phyloP scores from a whole-genome alignment of 345 rosid species.

The Capsella bursapastoris region DNA sequence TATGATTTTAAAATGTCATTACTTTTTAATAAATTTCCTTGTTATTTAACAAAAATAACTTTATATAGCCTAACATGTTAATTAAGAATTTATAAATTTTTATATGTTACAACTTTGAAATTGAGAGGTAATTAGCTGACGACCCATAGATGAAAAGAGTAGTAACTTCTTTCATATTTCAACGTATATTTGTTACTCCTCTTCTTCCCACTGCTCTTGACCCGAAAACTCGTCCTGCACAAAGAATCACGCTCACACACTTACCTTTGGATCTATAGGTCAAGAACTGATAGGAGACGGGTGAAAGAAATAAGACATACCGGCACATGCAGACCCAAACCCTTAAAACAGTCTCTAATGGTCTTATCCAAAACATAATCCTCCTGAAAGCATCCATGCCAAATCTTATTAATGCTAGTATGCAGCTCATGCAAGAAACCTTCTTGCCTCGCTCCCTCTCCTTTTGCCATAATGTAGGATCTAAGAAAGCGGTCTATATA shows the following conservation, averaged over 20 bases:
- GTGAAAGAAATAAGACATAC: background rate
- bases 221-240: background rate
- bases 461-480: conserved; percentile 1
- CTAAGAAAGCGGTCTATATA: background rate
- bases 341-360: conserved; percentile 6
- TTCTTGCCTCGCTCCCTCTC: background rate
- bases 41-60: too few species aligned
- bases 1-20: too few species aligned
- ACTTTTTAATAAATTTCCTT: too few species aligned
- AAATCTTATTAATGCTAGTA: background rate
- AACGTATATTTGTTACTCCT: background rate
- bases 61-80: too few species aligned
- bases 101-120: too few species aligned
- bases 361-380: background rate
- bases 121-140: too few species aligned
- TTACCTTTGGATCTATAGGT: background rate
- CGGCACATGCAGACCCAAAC: background rate
- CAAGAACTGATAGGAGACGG: background rate
- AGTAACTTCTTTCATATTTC: too few species aligned
- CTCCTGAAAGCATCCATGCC: background rate
- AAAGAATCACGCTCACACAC: background rate
- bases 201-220: background rate
- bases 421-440: conserved; percentile 8
- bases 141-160: too few species aligned
- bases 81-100: too few species aligned